Conservation (phyloP, 2,329 filamentous ascomycete species). For the Sporothrix brasiliensis region DNA sequence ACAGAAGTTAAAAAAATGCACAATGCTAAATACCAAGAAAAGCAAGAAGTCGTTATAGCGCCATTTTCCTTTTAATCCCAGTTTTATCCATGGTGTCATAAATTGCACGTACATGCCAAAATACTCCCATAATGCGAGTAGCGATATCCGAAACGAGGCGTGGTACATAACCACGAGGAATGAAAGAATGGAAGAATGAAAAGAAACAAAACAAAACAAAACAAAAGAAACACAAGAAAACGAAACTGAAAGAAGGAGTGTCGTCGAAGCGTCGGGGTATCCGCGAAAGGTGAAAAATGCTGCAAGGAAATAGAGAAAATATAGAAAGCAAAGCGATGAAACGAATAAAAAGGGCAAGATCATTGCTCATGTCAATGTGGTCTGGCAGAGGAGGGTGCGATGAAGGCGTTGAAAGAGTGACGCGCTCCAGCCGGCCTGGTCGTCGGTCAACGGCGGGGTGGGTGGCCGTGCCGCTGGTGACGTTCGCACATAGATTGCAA, state of each 20-base stretch:
- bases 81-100: conserved; percentile 16
- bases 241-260: not conserved
- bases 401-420: conserved; percentile 28
- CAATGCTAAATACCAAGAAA: not conserved
- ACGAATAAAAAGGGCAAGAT: not conserved
- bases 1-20: not conserved
- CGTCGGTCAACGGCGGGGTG: not conserved
- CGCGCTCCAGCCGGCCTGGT: conserved; percentile 20
- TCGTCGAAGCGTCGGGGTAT: conserved; percentile 2
- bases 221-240: not conserved
- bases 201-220: too few species aligned
- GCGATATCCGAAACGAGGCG: not conserved
- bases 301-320: not conserved
- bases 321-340: not conserved
- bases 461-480: not conserved
- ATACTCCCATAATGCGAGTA: not conserved
- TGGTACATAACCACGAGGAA: not conserved
- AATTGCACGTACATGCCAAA: not conserved
- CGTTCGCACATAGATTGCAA: conserved; percentile 34
- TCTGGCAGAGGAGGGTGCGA: conserved; percentile 25
- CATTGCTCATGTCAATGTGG: not conserved
- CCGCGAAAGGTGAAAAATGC: not conserved
- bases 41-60: not conserved
- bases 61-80: conserved; percentile 4
- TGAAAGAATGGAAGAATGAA: not conserved